A percentile compares a stretch with the other conserved stretches of the same genome.
Conservation (phyloP, 2,329 filamentous ascomycete species). For the Xylaria sp. region DNA sequence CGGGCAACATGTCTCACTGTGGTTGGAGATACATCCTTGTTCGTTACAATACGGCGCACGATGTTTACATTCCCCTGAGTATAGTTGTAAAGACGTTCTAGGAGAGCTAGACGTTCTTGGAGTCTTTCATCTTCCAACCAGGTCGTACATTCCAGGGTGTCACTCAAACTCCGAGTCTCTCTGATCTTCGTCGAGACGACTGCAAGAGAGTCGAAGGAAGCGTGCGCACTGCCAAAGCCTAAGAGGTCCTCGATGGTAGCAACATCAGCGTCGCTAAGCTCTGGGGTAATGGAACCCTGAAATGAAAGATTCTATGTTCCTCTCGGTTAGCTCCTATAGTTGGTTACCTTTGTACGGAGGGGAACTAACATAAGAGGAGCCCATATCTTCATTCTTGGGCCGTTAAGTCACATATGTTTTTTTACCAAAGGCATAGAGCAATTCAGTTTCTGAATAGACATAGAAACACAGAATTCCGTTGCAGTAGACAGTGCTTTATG, state of each 20-base stretch:
- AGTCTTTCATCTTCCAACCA: constrained; percentile 2
- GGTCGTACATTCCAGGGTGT: background rate
- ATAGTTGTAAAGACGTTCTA: background rate
- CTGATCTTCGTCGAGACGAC: constrained; percentile 3
- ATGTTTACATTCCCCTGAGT: background rate
- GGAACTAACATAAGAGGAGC: background rate
- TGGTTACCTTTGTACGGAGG: background rate
- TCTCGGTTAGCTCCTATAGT: background rate
- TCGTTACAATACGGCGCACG: background rate
- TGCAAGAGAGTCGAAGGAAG: background rate
- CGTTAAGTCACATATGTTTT: too few relatives aligned
- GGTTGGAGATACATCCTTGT: background rate
- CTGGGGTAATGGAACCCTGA: too few relatives aligned
- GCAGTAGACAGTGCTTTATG: too few relatives aligned
- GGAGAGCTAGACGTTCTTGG: background rate
- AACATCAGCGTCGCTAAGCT: constrained; percentile 2
- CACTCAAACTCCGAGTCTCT: constrained; percentile 3
- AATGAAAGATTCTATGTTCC: background rate
- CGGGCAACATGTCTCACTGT: constrained; percentile 8
- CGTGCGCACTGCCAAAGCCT: too few relatives aligned
- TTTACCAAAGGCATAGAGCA: background rate
- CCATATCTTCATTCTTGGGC: background rate
- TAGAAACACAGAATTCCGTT: too few relatives aligned
- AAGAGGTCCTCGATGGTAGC: constrained; percentile 3
- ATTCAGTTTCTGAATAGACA: background rate